Base-by-base conservation (phyloP, 1,284 basidiomycete species). In the Apiotrichum porosum region DNA sequence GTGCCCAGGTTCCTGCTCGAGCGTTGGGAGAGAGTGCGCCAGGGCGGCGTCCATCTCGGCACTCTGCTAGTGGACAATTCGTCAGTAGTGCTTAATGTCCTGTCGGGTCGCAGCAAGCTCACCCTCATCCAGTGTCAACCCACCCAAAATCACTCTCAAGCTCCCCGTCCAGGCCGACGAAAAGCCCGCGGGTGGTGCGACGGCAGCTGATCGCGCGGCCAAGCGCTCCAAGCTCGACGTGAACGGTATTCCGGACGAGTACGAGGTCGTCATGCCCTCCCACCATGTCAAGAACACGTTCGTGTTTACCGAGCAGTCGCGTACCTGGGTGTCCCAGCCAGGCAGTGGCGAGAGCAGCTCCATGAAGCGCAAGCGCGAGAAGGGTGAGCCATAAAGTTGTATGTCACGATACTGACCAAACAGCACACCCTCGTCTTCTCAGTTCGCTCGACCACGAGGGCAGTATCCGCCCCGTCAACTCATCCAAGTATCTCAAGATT, bases 1-100 rank as follows among this genome's bases (percentile, higher is more conserved):
- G 71, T 79, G 23, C 78, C 78, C 12, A 66, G 74, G 14, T 79
- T 79, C 61, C 51, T 79, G 17, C 62, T 76, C 26, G 75, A 79
- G 49, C 68, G 72, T 26, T 79, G 78, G 78, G 65, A 68, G 51
- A 58, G 65, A 17, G 70, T 77, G 13, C 58, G 65, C n/a, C 66
- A 74, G 42, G 71, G 71, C 18, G 77, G 76, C 18, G 61, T 74
- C 28, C 65, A 73, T 4, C 52, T 79, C 13, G 78, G 77, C 4
- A 74, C 72, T 3, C 69, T 79, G 31, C 55, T 76, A 1, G 72
- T 79, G 2, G 78, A 78, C 53, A 75, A 75, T 47, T 57, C 57
- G 73, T 73, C 44, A 49, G 66, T 57, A 22, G 17, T 9, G 5
- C 18, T 18, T 28, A 18, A 30, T 37, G 9, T 18, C 17, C 33